Percentiles rank a stretch among this genome's conserved stretches.
Evolutionary conservation across 2,329 filamentous ascomycete genomes (phyloP).

Genomic region (Pseudocercospora cruenta): DNA sequence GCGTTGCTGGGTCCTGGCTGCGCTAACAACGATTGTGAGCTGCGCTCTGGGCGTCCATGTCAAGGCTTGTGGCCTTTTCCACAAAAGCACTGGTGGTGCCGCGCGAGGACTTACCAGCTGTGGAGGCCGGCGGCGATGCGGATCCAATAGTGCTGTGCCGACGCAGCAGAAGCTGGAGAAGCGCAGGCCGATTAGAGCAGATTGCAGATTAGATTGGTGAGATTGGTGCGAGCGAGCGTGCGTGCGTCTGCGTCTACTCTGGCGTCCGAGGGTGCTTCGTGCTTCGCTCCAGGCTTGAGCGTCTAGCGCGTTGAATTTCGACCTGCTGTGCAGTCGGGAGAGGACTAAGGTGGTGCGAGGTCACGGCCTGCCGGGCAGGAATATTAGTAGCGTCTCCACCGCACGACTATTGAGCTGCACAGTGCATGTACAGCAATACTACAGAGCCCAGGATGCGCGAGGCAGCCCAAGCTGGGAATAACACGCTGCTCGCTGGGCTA

Average conservation of each 20-base stretch:
- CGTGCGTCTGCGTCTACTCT: neutral
- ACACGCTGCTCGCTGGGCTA: slow-evolving; percentile 3
- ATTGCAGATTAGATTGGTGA: neutral
- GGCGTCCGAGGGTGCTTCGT: neutral
- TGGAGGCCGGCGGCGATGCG: slow-evolving; percentile 17
- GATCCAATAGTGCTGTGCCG: slow-evolving; percentile 21
- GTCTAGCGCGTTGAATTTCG: slow-evolving; percentile 1
- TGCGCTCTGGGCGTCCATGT: slow-evolving; percentile 16
- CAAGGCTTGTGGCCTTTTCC: no score
- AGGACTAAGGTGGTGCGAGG: slow-evolving; percentile 27
- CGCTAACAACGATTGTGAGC: slow-evolving; percentile 25
- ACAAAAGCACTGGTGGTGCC: slow-evolving; percentile 1
- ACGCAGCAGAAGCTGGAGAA: slow-evolving; percentile 25
- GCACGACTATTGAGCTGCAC: slow-evolving; percentile 5
- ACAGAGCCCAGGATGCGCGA: slow-evolving; percentile 13
- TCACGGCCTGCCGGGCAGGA: slow-evolving; percentile 13
- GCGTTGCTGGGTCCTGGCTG: slow-evolving; percentile 22
- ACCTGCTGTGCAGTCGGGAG: slow-evolving; percentile 9
- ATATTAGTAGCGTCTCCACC: slow-evolving; percentile 10
- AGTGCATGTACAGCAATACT: slow-evolving; percentile 7
- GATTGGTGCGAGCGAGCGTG: slow-evolving; percentile 2
- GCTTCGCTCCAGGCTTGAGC: neutral
- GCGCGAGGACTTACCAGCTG: slow-evolving; percentile 19
- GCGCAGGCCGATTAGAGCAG: neutral
- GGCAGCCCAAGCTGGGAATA: slow-evolving; percentile 25